Percentiles rank a stretch among this genome's conserved stretches.
phyloP scores from a whole-genome alignment of 2,329 filamentous ascomycete species.

The Daldinia sp. region DNA sequence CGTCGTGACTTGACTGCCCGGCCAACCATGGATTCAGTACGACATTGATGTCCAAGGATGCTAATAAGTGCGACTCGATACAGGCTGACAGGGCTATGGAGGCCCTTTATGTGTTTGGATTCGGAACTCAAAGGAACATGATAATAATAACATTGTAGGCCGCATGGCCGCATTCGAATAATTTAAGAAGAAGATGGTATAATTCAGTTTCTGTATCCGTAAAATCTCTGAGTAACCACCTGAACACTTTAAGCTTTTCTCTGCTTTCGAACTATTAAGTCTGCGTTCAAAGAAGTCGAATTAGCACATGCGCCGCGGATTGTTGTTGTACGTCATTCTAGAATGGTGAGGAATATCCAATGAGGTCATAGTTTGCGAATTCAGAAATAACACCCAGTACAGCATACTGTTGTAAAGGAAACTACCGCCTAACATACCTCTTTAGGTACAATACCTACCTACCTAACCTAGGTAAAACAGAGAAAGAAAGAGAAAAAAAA shows the following conservation, averaged over 20 bases:
- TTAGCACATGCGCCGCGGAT: not conserved
- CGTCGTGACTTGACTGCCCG: constrained; percentile 19
- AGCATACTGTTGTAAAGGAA: not conserved
- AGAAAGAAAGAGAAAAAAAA: too few species aligned
- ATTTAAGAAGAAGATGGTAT: not conserved
- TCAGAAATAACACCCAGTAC: not conserved
- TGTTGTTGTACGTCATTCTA: constrained; percentile 29
- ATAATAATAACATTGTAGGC: constrained; percentile 3
- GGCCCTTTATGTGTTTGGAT: not conserved
- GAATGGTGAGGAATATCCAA: constrained; percentile 19
- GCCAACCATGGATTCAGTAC: constrained; percentile 25
- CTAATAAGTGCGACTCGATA: constrained; percentile 9
- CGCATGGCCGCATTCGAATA: constrained; percentile 25
- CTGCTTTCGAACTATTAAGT: not conserved
- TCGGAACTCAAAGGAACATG: constrained; percentile 3
- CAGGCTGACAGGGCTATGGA: not conserved
- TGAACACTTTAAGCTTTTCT: not conserved
- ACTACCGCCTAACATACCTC: too few species aligned
- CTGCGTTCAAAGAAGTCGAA: not conserved
- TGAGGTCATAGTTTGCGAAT: constrained; percentile 34
- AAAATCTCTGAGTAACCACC: not conserved
- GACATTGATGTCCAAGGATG: constrained; percentile 6
- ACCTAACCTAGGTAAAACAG: not conserved
- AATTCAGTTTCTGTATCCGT: not conserved
- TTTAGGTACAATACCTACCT: too few species aligned